Conservation (phyloP, 805 yeast species). For the Ascoidea tarda region DNA sequence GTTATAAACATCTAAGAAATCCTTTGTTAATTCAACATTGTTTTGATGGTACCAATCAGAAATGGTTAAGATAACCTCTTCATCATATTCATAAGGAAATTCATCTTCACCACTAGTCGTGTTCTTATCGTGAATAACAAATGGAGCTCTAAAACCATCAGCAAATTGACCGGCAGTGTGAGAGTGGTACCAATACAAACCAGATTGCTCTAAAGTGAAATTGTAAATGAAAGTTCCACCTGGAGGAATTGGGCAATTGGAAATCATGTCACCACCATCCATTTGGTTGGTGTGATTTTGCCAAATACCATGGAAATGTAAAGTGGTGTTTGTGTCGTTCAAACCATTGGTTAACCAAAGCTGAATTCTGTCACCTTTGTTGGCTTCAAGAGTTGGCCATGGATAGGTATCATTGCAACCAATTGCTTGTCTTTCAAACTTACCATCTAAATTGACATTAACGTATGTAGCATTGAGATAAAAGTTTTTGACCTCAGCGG, state of each 20-base stretch:
- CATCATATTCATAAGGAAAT: slow-evolving; percentile 25
- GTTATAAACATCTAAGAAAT: slow-evolving; percentile 23
- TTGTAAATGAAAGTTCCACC: slow-evolving; percentile 26
- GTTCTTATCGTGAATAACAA: slow-evolving; percentile 26
- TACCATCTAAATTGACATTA: slow-evolving; percentile 44
- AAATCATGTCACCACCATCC: slow-evolving; percentile 37
- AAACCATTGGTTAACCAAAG: slow-evolving; percentile 25
- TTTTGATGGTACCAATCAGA: slow-evolving; percentile 36
- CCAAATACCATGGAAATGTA: slow-evolving; percentile 42
- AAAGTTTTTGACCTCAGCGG: slow-evolving; percentile 7
- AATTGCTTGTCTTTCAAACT: slow-evolving; percentile 32
- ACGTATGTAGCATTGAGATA: slow-evolving; percentile 16
- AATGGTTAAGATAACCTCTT: slow-evolving; percentile 26
- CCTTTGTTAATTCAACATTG: slow-evolving; percentile 21
- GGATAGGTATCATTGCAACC: slow-evolving; percentile 45
- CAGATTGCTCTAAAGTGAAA: slow-evolving; percentile 28
- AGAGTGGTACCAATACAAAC: slow-evolving; percentile 44
- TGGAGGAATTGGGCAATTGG: slow-evolving; percentile 35
- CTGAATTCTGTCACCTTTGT: slow-evolving; percentile 26
- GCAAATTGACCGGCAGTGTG: slow-evolving; percentile 31
- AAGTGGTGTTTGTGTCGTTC: slow-evolving; percentile 23
- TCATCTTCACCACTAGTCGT: slow-evolving; percentile 23
- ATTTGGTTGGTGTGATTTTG: slow-evolving; percentile 30
- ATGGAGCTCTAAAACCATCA: slow-evolving; percentile 34
- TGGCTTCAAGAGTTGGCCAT: slow-evolving; percentile 30